A percentile compares a stretch with the other conserved stretches of the same genome.
Evolutionary conservation across 768 basidiomycete genomes (phyloP).

Genomic region (Mycena haematopus): DNA sequence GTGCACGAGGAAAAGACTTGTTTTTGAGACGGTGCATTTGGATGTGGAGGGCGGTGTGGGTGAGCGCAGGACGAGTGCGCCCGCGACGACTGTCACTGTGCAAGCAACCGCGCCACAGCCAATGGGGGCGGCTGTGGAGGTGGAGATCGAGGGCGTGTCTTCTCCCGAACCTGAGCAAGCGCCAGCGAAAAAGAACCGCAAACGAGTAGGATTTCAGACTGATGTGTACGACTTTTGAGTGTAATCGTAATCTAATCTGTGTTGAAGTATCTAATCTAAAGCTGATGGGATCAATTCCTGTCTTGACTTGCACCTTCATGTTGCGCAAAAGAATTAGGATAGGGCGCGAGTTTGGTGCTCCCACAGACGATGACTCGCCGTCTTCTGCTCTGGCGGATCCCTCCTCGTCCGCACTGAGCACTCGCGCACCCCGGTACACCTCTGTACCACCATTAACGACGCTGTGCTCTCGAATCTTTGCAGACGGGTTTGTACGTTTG

Average conservation of each 20-base stretch:
- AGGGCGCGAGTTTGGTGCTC: slow-evolving; percentile 44
- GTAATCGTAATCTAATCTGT: background rate
- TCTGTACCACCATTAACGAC: slow-evolving; percentile 52
- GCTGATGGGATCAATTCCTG: background rate
- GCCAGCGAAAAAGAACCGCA: slow-evolving; percentile 55
- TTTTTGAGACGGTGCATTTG: slow-evolving; percentile 92
- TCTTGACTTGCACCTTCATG: slow-evolving; percentile 10
- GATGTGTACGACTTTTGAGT: slow-evolving; percentile 78
- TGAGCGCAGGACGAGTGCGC: slow-evolving; percentile 71
- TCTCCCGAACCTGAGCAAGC: background rate
- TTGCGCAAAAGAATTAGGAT: slow-evolving; percentile 38
- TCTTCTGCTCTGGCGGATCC: slow-evolving; percentile 43
- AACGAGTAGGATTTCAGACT: slow-evolving; percentile 72
- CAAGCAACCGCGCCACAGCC: slow-evolving; percentile 21
- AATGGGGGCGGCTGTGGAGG: slow-evolving; percentile 47
- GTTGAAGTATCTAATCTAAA: slow-evolving; percentile 1
- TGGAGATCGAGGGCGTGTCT: slow-evolving; percentile 48
- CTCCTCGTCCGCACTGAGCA: slow-evolving; percentile 59
- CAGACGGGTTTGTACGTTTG: slow-evolving; percentile 48
- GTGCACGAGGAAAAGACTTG: slow-evolving; percentile 83
- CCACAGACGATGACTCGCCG: slow-evolving; percentile 51
- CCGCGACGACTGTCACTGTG: slow-evolving; percentile 33
- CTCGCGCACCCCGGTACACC: slow-evolving; percentile 42
- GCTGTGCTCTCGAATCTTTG: slow-evolving; percentile 60
- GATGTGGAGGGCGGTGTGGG: slow-evolving; percentile 86